Evolutionary conservation across 2,329 filamentous ascomycete genomes (phyloP).

Genomic region (Elsinoe fawcettii): DNA sequence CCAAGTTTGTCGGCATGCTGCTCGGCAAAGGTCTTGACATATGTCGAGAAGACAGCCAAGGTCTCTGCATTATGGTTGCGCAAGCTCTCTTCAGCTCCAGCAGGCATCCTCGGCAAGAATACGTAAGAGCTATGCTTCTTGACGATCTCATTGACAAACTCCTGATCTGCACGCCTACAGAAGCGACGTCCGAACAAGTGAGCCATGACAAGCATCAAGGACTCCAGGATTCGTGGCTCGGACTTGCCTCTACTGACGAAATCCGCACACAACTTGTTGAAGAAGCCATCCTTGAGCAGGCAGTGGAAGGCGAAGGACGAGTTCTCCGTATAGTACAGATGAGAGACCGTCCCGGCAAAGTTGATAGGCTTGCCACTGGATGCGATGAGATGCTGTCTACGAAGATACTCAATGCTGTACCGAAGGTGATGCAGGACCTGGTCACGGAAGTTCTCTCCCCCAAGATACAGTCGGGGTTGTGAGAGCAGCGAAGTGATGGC

Average conservation of each 20-base stretch:
- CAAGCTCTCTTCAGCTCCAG: constrained; percentile 49
- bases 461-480: constrained; percentile 62
- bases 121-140: constrained; percentile 56
- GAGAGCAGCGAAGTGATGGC: constrained; percentile 61
- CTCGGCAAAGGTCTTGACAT: constrained; percentile 60
- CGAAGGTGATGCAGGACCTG: constrained; percentile 67
- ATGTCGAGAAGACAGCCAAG: constrained; percentile 57
- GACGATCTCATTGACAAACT: constrained; percentile 42
- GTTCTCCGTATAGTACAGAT: constrained; percentile 71
- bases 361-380: constrained; percentile 57
- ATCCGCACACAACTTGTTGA: constrained; percentile 54
- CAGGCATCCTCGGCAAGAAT: constrained; percentile 56
- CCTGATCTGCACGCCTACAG: constrained; percentile 40
- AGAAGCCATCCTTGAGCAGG: constrained; percentile 62
- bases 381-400: constrained; percentile 59
- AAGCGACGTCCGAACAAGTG: constrained; percentile 61
- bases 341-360: constrained; percentile 61
- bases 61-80: constrained; percentile 57
- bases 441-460: constrained; percentile 58
- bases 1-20: constrained; percentile 48
- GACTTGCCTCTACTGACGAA: constrained; percentile 38
- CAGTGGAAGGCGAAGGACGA: constrained; percentile 70
- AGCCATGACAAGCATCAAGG: constrained; percentile 59
- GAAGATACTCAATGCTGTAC: constrained; percentile 73
- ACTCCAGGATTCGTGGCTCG: constrained; percentile 45